These are phyloP conservation scores for Apophysomyces elegans DNA, from an alignment of 371 early-diverging fungal genomes.

Conservation along the genomic window DNA sequence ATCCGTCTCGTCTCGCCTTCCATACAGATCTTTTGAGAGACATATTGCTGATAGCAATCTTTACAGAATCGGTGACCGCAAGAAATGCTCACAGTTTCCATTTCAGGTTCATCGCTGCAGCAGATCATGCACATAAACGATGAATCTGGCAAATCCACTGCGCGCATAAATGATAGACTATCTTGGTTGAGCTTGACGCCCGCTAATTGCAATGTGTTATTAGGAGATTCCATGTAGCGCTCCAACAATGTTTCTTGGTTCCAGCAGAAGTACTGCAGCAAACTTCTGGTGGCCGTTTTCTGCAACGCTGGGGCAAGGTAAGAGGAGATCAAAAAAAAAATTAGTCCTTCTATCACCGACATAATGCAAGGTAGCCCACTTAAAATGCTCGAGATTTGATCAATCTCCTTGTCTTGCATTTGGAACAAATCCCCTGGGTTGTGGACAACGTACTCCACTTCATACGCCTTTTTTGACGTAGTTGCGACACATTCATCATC, in stretches of 20 bases:
- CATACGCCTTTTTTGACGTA: slow-evolving; percentile 40
- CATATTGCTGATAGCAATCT: slow-evolving; percentile 84
- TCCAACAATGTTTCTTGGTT: slow-evolving; percentile 93
- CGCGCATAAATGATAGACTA: slow-evolving; percentile 24
- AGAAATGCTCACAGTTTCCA: slow-evolving; percentile 69
- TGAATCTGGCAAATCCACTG: slow-evolving; percentile 26
- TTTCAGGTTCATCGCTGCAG: slow-evolving; percentile 66
- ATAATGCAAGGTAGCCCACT: slow-evolving; percentile 27
- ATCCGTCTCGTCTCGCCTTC: slow-evolving; percentile 89
- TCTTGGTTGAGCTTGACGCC: slow-evolving; percentile 67
- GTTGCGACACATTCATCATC: slow-evolving; percentile 42
- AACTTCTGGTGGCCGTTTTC: slow-evolving; percentile 62
- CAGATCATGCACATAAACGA: slow-evolving; percentile 91
- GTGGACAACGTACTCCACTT: slow-evolving; percentile 46
- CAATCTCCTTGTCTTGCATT: slow-evolving; percentile 48
- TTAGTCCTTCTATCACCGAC: neutral
- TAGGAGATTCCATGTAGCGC: slow-evolving; percentile 81
- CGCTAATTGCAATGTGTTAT: slow-evolving; percentile 66
- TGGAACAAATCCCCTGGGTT: slow-evolving; percentile 26
- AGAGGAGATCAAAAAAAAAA: neutral
- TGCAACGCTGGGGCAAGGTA: slow-evolving; percentile 49
- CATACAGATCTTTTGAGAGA: slow-evolving; percentile 82
- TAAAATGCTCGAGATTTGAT: slow-evolving; percentile 47
- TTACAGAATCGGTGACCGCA: slow-evolving; percentile 91
- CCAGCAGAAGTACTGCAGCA: slow-evolving; percentile 87